Conservation (phyloP, 2,329 filamentous ascomycete genomes). For the Xylariaceae sp. region DNA sequence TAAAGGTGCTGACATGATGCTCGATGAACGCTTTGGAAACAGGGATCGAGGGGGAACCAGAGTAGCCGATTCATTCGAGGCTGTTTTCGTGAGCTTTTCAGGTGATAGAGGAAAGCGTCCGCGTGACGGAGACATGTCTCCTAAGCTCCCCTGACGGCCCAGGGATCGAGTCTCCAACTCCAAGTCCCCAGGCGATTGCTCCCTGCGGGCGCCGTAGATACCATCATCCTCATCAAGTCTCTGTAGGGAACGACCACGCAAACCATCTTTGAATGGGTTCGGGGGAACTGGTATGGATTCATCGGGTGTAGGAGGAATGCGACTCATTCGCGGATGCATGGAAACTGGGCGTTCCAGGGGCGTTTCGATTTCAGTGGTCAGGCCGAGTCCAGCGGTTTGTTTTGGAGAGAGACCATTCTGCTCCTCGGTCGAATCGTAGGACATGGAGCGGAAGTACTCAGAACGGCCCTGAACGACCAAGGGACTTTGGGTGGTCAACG, state of each 20-base stretch:
- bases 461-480: conserved; percentile 76
- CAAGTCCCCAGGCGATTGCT: conserved; percentile 64
- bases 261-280: conserved; percentile 48
- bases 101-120: conserved; percentile 50
- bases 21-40: conserved; percentile 62
- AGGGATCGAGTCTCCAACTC: conserved; percentile 42
- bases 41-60: conserved; percentile 58
- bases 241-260: conserved; percentile 50
- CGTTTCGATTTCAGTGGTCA: conserved; percentile 63
- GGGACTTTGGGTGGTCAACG: conserved; percentile 82
- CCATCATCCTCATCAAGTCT: conserved; percentile 49
- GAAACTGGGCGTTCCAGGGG: conserved; percentile 69
- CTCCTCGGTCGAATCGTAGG: conserved; percentile 65
- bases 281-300: conserved; percentile 54
- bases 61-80: conserved; percentile 57
- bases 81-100: conserved; percentile 51
- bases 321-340: conserved; percentile 77
- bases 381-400: conserved; percentile 53
- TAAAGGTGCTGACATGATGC: conserved; percentile 67
- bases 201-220: conserved; percentile 61
- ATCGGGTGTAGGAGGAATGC: conserved; percentile 60
- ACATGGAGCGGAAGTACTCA: conserved; percentile 80
- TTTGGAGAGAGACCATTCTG: conserved; percentile 45
- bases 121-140: conserved; percentile 45
- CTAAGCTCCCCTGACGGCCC: conserved; percentile 45